phyloP scores from a whole-genome alignment of 2,329 filamentous ascomycete species.

The Pochonia chlamydosporia region DNA sequence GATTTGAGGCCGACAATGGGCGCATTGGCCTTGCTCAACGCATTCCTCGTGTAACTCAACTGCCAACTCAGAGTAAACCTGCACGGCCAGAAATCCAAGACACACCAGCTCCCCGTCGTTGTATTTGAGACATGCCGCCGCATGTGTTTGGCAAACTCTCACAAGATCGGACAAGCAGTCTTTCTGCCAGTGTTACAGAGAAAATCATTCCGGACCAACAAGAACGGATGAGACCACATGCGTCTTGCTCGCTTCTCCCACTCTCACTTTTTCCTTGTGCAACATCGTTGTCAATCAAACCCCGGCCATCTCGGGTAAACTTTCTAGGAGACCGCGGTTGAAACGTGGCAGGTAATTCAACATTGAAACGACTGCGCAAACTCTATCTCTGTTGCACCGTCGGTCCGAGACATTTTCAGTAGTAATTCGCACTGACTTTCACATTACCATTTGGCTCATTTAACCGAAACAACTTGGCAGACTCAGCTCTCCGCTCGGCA shows the following conservation, averaged over 20 bases:
- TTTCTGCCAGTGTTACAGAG: not conserved
- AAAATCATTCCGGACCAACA: not conserved
- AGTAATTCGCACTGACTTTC: not conserved
- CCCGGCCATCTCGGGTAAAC: not conserved
- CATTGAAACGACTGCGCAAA: not conserved
- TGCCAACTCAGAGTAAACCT: not conserved
- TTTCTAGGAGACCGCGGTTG: not conserved
- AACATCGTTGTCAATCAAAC: not conserved
- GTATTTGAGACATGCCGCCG: not conserved
- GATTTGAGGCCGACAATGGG: not conserved
- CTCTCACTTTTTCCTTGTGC: not conserved
- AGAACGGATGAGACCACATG: not conserved
- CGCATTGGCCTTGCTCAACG: not conserved
- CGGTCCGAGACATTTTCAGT: not conserved
- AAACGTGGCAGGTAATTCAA: not conserved
- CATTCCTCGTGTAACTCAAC: not conserved
- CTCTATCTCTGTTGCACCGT: no score
- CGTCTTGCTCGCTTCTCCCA: not conserved
- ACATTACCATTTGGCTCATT: no score
- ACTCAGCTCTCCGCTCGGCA: not conserved
- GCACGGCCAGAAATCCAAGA: not conserved
- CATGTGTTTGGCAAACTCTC: no score
- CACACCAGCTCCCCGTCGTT: not conserved
- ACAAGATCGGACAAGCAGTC: no score
- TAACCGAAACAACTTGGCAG: not conserved